These are phyloP conservation scores for Trichoderma sp. DNA, from an alignment of 2,329 filamentous ascomycete genomes.

Conservation along the genomic window DNA sequence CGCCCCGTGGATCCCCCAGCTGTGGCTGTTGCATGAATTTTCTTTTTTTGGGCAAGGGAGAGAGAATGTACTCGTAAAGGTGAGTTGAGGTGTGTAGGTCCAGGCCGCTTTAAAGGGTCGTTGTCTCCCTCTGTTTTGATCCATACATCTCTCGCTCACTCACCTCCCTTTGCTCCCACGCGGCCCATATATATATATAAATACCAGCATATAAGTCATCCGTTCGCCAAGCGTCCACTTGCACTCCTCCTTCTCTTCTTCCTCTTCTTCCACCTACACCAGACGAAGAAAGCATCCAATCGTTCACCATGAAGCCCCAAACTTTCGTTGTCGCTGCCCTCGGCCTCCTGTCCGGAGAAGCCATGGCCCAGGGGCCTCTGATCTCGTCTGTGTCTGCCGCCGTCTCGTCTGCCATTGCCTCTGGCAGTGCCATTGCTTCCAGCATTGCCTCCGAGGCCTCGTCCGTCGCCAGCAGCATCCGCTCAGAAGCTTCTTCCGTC, in stretches of 20 bases:
- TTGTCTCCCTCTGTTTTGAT: constrained; percentile 7
- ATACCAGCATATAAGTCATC: not conserved
- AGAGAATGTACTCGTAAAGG: not conserved
- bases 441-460: constrained; percentile 1
- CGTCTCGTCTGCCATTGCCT: constrained; percentile 1
- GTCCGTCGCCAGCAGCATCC: constrained; percentile 10
- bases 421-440: not conserved
- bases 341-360: constrained; percentile 18
- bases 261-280: not conserved
- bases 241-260: not conserved
- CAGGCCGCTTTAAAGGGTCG: constrained; percentile 9
- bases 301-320: constrained; percentile 18
- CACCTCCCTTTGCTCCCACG: not conserved
- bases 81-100: not conserved
- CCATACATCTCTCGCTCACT: not conserved
- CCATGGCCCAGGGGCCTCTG: constrained; percentile 3
- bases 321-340: constrained; percentile 15
- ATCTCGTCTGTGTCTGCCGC: constrained; percentile 1
- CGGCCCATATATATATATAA: constrained; percentile 1
- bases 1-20: constrained; percentile 16
- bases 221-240: not conserved
- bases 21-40: constrained; percentile 19
- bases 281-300: not conserved
- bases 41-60: constrained; percentile 8
- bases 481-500: not conserved